phyloP scores from a whole-genome alignment of 306 rosid species.

The Quercus mongolica region DNA sequence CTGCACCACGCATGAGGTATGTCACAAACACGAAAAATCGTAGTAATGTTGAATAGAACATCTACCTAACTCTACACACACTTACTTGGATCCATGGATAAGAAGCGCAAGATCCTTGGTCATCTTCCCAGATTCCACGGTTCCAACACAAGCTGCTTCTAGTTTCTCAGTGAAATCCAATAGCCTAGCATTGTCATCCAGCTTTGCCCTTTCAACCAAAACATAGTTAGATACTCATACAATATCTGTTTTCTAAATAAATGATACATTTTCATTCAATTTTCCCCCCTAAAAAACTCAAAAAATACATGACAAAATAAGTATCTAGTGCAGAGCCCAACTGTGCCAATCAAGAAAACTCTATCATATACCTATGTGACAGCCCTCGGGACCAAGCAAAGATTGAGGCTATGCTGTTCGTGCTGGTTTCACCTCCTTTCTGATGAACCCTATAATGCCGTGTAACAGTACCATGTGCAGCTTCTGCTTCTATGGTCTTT shows the following conservation, averaged over 20 bases:
- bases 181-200: slow-evolving; percentile 75
- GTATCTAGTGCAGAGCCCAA: not conserved
- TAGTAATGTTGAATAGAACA: slow-evolving; percentile 10
- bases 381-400: slow-evolving; percentile 98
- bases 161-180: slow-evolving; percentile 70
- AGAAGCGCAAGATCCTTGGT: slow-evolving; percentile 98
- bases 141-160: slow-evolving; percentile 79
- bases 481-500: slow-evolving; percentile 96
- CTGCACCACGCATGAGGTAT: slow-evolving; percentile 34
- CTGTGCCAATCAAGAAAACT: not conserved
- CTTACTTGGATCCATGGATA: slow-evolving; percentile 83
- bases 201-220: slow-evolving; percentile 65
- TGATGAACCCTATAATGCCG: slow-evolving; percentile 93
- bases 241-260: not conserved
- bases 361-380: slow-evolving; percentile 63
- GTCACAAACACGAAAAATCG: not conserved
- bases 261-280: not conserved
- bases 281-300: not conserved
- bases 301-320: not conserved
- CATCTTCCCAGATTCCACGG: slow-evolving; percentile 92
- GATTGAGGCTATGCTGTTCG: slow-evolving; percentile 96
- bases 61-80: slow-evolving; percentile 5
- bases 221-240: slow-evolving; percentile 2
- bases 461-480: slow-evolving; percentile 97
- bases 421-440: slow-evolving; percentile 97